Conservation (phyloP, 371 early-diverging fungal species). For the Mortierella sp. region DNA sequence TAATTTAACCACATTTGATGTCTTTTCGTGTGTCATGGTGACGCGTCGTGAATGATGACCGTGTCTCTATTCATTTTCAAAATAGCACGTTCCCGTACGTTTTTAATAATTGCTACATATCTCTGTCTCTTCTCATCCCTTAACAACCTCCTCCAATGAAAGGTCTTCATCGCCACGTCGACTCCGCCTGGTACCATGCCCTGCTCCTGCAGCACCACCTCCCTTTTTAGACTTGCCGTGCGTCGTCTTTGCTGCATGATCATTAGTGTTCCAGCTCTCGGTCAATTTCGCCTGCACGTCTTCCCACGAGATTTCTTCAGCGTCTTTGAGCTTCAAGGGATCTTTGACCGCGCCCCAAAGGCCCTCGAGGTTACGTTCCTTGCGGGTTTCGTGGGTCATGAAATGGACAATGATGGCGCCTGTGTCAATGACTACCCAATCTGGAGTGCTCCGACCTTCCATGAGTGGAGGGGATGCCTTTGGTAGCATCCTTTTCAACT, state of each 20-base stretch:
- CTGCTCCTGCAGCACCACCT: constrained; percentile 44
- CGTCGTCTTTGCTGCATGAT: constrained; percentile 26
- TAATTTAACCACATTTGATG: too few species aligned
- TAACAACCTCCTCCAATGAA: constrained; percentile 1
- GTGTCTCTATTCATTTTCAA: neutral
- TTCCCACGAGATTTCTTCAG: constrained; percentile 46
- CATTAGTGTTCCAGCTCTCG: constrained; percentile 41
- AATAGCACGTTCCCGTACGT: too few species aligned
- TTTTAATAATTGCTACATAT: too few species aligned
- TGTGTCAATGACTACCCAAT: constrained; percentile 91
- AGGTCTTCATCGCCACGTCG: neutral
- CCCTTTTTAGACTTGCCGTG: constrained; percentile 45
- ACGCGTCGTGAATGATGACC: neutral
- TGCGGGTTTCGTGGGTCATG: constrained; percentile 88
- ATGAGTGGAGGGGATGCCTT: constrained; percentile 62
- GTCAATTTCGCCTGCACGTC: constrained; percentile 56
- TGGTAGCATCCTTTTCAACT: constrained; percentile 51
- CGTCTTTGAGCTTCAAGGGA: constrained; percentile 55
- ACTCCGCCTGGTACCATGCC: constrained; percentile 27
- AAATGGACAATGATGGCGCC: constrained; percentile 88
- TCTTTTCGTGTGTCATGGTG: too few species aligned
- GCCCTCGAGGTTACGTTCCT: constrained; percentile 82
- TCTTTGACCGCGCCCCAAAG: constrained; percentile 80
- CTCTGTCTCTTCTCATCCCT: neutral
- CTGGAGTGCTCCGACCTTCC: constrained; percentile 87